phyloP scores from a whole-genome alignment of 768 basidiomycete genomes.

The Collybiopsis luxurians region DNA sequence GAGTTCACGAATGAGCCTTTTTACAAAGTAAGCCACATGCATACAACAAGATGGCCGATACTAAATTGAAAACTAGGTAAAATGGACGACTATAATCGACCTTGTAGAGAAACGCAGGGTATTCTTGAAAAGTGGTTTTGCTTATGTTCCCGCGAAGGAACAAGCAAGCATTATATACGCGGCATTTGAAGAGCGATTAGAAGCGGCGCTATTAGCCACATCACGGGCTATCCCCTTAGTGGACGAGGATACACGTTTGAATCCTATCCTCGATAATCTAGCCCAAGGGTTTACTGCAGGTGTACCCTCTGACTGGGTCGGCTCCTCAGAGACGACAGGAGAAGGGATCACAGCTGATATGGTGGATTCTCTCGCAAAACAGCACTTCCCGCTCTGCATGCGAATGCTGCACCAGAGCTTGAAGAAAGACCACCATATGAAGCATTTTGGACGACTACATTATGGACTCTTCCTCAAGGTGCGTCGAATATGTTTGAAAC shows the following conservation, averaged over 20 bases:
- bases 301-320: constrained; percentile 78
- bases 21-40: constrained; percentile 60
- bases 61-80: constrained; percentile 56
- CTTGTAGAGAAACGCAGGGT: constrained; percentile 82
- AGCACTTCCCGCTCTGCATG: constrained; percentile 97
- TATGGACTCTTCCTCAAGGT: constrained; percentile 97
- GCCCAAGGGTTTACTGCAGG: constrained; percentile 94
- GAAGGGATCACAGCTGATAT: constrained; percentile 88
- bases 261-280: constrained; percentile 87
- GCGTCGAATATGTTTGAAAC: constrained; percentile 9
- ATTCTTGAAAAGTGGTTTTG: constrained; percentile 75
- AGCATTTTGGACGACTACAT: constrained; percentile 88
- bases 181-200: constrained; percentile 75
- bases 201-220: constrained; percentile 75
- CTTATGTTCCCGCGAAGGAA: constrained; percentile 80
- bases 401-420: constrained; percentile 82
- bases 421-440: constrained; percentile 77
- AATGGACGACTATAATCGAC: constrained; percentile 94
- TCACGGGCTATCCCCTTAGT: constrained; percentile 84
- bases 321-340: constrained; percentile 46
- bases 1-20: constrained; percentile 56
- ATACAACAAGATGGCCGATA: not conserved
- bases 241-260: constrained; percentile 90
- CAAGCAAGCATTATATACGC: constrained; percentile 85
- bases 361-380: constrained; percentile 82